phyloP scores from a whole-genome alignment of 768 basidiomycete genomes.

The Amanita muscaria region DNA sequence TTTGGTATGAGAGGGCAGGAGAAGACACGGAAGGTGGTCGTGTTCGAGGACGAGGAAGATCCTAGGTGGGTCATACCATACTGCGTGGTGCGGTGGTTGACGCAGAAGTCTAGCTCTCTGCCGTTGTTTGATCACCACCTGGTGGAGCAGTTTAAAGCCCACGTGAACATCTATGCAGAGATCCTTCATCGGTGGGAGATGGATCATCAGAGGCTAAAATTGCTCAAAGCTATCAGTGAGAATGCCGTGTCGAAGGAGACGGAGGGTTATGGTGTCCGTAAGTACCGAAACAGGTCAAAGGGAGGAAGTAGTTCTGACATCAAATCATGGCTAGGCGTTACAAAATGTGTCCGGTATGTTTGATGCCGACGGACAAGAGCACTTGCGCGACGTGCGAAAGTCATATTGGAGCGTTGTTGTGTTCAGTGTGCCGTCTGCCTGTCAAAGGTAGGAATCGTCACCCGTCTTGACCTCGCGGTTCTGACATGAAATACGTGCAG shows the following conservation, averaged over 20 bases:
- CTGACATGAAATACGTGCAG: conserved; percentile 23
- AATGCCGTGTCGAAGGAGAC: conserved; percentile 7
- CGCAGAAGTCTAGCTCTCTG: conserved; percentile 13
- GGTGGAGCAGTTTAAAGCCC: conserved; percentile 36
- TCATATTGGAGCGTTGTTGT: conserved; percentile 38
- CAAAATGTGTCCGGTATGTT: conserved; percentile 40
- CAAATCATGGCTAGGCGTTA: conserved; percentile 42
- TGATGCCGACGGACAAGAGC: conserved; percentile 23
- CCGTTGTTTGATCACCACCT: conserved; percentile 28
- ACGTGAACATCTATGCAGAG: conserved; percentile 69
- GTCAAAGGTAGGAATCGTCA: conserved; percentile 46
- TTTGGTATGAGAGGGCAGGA: not conserved
- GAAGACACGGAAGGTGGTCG: conserved; percentile 3
- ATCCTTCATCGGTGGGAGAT: conserved; percentile 68
- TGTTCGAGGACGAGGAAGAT: conserved; percentile 1
- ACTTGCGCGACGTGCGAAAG: conserved; percentile 37
- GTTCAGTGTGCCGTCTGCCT: conserved; percentile 69
- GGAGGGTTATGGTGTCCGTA: not conserved
- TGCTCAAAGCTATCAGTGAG: conserved; percentile 54
- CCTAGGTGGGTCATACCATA: conserved; percentile 3
- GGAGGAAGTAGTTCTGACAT: not conserved
- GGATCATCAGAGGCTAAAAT: conserved; percentile 59
- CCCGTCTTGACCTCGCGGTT: not conserved
- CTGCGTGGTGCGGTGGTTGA: conserved; percentile 9
- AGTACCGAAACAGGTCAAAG: not conserved